Evolutionary conservation across 2,329 filamentous ascomycete genomes (phyloP).

Genomic region (Aspergillus proliferans): DNA sequence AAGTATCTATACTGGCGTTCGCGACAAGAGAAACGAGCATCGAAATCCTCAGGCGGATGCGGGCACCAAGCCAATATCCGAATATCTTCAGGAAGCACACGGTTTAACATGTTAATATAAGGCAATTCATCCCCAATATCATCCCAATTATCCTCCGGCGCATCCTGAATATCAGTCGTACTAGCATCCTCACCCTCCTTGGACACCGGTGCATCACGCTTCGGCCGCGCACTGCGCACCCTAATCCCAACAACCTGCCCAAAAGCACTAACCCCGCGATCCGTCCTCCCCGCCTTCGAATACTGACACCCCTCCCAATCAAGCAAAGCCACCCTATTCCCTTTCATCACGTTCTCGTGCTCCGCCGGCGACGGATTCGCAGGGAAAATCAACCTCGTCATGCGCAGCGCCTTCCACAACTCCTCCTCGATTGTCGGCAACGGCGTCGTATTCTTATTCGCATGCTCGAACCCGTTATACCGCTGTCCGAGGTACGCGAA

Average conservation of each 20-base stretch:
- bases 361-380: conserved; percentile 40
- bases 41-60: conserved; percentile 69
- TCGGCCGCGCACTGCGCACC: conserved; percentile 71
- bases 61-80: conserved; percentile 91
- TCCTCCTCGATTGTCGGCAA: conserved; percentile 86
- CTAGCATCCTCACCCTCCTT: conserved; percentile 8
- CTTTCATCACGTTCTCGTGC: conserved; percentile 40
- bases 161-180: conserved; percentile 20
- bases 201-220: conserved; percentile 22
- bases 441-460: conserved; percentile 60
- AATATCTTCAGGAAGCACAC: conserved; percentile 82
- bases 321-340: conserved; percentile 41
- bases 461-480: conserved; percentile 91
- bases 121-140: conserved; percentile 73
- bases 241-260: conserved; percentile 85
- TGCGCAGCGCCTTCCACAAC: conserved; percentile 83
- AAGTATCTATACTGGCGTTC: conserved; percentile 94
- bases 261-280: conserved; percentile 90
- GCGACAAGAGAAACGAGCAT: conserved; percentile 84
- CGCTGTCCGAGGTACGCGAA: conserved; percentile 85
- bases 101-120: conserved; percentile 79
- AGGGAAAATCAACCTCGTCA: conserved; percentile 74
- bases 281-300: conserved; percentile 90
- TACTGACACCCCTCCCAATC: conserved; percentile 84
- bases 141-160: conserved; percentile 48